These are phyloP conservation scores for Hirschioporus abietinus DNA, from an alignment of 768 basidiomycete genomes.

Conservation along the genomic window DNA sequence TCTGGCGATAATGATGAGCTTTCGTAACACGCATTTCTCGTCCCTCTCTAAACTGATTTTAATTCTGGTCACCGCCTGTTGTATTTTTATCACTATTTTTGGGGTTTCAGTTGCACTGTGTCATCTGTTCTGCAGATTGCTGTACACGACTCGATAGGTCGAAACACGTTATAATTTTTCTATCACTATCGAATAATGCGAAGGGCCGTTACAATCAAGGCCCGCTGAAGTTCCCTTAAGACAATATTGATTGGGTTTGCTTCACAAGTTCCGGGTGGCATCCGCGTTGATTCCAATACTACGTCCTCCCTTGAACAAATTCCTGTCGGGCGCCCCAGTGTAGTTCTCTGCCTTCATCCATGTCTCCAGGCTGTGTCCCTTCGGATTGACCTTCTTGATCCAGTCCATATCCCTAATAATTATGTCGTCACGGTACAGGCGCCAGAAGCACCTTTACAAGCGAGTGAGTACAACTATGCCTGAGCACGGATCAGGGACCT, in stretches of 20 bases:
- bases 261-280: not conserved
- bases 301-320: slow-evolving; percentile 13
- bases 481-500: not conserved
- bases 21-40: not conserved
- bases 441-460: slow-evolving; percentile 30
- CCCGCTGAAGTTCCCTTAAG: no score
- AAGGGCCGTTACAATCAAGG: no score
- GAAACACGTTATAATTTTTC: no score
- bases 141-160: no score
- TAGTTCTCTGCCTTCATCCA: slow-evolving; percentile 37
- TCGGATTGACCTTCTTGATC: slow-evolving; percentile 35
- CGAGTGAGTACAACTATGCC: not conserved
- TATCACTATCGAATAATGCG: no score
- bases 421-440: slow-evolving; percentile 37
- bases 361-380: slow-evolving; percentile 29
- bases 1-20: not conserved
- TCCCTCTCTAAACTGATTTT: not conserved
- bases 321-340: slow-evolving; percentile 13
- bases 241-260: no score
- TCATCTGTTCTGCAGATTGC: not conserved
- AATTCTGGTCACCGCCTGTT: not conserved
- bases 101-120: not conserved
- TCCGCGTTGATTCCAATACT: not conserved
- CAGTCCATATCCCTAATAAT: slow-evolving; percentile 40
- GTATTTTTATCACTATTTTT: not conserved